phyloP scores from a whole-genome alignment of 768 basidiomycete genomes.

The Amanita thiersii region DNA sequence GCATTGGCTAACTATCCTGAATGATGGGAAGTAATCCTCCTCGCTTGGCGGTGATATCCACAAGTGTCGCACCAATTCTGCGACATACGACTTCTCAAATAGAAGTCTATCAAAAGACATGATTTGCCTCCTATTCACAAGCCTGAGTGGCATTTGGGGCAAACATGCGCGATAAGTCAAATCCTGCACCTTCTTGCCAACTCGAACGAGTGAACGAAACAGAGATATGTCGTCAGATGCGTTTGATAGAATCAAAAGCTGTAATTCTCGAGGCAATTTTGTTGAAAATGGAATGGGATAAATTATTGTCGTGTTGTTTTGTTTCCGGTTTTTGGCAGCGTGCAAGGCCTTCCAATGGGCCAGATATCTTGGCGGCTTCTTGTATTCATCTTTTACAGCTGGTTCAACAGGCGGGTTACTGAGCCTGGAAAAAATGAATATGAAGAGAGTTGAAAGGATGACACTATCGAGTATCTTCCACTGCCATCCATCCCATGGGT shows the following conservation, averaged over 20 bases:
- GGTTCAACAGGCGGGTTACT: no score
- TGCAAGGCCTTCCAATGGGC: background rate
- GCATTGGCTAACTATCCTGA: conserved; percentile 12
- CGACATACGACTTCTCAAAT: background rate
- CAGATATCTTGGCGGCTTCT: background rate
- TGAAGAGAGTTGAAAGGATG: no score
- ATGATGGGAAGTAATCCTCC: background rate
- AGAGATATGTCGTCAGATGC: background rate
- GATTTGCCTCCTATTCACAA: background rate
- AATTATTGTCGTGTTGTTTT: background rate
- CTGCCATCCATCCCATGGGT: no score
- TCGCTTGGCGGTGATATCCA: conserved; percentile 2
- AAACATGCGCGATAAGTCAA: background rate
- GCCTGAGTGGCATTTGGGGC: background rate
- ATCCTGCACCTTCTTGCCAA: background rate
- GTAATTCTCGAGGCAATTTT: background rate
- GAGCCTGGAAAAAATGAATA: background rate
- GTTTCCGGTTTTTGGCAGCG: background rate
- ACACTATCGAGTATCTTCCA: no score
- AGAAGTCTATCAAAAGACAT: background rate
- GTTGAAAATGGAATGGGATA: background rate
- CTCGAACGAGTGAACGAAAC: background rate
- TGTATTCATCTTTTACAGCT: no score
- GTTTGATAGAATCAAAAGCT: background rate
- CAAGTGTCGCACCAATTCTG: background rate